Evolutionary conservation across 2,329 filamentous ascomycete species (phyloP).

Genomic region (Talaromyces sp.): DNA sequence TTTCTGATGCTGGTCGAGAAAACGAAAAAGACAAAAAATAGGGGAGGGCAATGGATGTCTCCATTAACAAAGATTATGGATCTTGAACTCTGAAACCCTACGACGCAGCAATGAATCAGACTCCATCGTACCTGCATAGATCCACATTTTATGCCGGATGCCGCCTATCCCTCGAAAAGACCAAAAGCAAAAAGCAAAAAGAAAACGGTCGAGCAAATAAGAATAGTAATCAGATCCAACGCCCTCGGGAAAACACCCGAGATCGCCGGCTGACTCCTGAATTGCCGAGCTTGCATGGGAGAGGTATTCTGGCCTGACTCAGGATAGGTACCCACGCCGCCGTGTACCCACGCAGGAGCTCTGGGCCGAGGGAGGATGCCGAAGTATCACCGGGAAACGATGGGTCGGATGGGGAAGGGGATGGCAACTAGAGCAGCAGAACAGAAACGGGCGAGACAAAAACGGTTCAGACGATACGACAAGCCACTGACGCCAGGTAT

Average conservation of each 20-base stretch:
- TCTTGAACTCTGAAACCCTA: background rate
- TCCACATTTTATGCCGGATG: background rate
- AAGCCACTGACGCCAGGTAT: background rate
- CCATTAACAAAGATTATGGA: background rate
- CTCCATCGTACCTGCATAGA: background rate
- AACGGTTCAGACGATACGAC: background rate
- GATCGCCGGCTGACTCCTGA: constrained; percentile 12
- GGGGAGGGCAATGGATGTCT: background rate
- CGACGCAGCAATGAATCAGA: constrained; percentile 66
- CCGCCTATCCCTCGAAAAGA: background rate
- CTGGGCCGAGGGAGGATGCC: background rate
- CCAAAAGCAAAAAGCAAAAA: background rate
- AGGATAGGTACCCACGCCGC: background rate
- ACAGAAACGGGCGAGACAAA: background rate
- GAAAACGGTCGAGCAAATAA: background rate
- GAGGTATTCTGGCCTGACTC: background rate
- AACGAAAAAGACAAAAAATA: background rate
- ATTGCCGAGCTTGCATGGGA: constrained; percentile 6
- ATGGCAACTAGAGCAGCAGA: background rate
- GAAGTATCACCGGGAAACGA: background rate
- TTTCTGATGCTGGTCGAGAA: background rate
- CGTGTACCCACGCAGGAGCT: background rate
- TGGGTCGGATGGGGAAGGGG: too few species aligned
- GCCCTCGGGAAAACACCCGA: background rate
- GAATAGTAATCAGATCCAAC: too few species aligned